phyloP scores from a whole-genome alignment of 768 basidiomycete species.

The Calocybe indica region DNA sequence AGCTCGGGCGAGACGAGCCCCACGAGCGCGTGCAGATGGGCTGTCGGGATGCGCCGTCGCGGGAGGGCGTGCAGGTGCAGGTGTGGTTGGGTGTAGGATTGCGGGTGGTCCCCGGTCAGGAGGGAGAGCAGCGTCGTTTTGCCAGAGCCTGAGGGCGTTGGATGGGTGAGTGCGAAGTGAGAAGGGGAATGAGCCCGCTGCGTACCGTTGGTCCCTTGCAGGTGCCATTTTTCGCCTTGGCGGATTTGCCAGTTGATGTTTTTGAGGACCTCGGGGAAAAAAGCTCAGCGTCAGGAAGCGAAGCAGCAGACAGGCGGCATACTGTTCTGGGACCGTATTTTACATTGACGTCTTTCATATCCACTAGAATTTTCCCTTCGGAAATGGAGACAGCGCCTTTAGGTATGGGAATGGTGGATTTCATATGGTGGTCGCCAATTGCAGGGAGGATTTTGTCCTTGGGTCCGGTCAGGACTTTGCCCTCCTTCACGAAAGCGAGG shows the following conservation, averaged over 20 bases:
- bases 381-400: neutral
- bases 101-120: conserved; percentile 91
- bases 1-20: conserved; percentile 88
- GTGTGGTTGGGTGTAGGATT: conserved; percentile 74
- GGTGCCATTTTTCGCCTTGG: conserved; percentile 83
- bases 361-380: conserved; percentile 35
- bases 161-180: neutral
- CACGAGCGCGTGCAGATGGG: conserved; percentile 56
- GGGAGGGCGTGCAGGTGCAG: conserved; percentile 39
- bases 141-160: conserved; percentile 63
- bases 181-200: neutral
- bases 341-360: conserved; percentile 64
- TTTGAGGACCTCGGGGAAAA: conserved; percentile 54
- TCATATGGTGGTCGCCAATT: neutral
- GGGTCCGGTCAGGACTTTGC: conserved; percentile 43
- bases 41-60: conserved; percentile 62
- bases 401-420: neutral
- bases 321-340: conserved; percentile 64
- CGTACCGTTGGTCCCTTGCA: conserved; percentile 83
- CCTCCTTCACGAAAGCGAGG: conserved; percentile 47
- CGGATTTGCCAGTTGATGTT: conserved; percentile 79
- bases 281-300: neutral
- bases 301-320: conserved; percentile 7
- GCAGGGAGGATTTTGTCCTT: conserved; percentile 36
- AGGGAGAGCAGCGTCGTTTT: conserved; percentile 92